These are phyloP conservation scores for Phytophthora quininea DNA, from an alignment of 352 stramenopile genomes.

Conservation along the genomic window DNA sequence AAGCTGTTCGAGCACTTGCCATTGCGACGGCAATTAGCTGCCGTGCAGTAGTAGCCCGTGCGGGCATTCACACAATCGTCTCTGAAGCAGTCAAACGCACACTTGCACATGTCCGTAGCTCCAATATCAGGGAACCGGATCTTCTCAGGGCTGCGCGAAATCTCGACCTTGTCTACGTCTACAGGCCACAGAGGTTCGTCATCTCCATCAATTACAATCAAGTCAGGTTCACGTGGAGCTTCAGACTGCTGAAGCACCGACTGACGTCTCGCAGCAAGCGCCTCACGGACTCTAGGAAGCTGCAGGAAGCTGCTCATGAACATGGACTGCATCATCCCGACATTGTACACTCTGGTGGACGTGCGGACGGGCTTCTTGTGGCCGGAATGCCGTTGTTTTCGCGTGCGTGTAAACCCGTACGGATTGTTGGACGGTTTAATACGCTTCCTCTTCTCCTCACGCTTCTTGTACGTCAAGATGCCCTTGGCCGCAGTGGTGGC, in stretches of 20 bases:
- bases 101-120: neutral
- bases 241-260: neutral
- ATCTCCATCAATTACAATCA: neutral
- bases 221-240: neutral
- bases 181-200: neutral
- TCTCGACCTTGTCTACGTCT: neutral
- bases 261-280: neutral
- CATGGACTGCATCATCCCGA: constrained; percentile 1
- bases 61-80: neutral
- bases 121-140: neutral
- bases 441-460: neutral
- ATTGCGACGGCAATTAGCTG: neutral
- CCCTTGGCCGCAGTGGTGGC: too few species aligned
- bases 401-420: neutral
- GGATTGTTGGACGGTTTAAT: neutral
- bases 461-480: neutral
- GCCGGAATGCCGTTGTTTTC: neutral
- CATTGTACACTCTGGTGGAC: neutral
- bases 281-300: neutral
- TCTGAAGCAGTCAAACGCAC: neutral
- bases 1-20: neutral
- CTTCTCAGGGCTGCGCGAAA: neutral
- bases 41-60: neutral
- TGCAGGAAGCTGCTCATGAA: constrained; percentile 12
- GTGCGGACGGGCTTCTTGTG: neutral